Evolutionary conservation across 202 grass and related monocot genomes (phyloP).

Genomic region (Schoenoplectus tabernaemontani): DNA sequence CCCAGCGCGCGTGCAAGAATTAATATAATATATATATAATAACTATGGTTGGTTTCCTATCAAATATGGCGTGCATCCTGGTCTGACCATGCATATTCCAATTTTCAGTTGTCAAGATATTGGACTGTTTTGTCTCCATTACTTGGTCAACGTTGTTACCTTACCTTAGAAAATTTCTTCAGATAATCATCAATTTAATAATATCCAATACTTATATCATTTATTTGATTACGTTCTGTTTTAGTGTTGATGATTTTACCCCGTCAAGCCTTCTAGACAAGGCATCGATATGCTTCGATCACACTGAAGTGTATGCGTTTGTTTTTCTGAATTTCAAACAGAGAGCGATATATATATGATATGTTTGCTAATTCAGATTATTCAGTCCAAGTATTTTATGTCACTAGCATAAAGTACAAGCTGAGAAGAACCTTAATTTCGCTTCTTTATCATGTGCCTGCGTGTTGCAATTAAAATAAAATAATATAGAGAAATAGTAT

Average conservation of each 20-base stretch:
- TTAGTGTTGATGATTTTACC: not conserved
- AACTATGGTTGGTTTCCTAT: constrained; percentile 5
- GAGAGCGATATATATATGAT: not conserved
- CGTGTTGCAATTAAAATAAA: no score
- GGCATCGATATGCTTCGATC: not conserved
- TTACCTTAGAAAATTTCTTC: not conserved
- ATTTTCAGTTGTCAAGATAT: not conserved
- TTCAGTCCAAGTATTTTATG: no score
- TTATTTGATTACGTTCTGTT: not conserved
- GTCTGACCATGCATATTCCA: not conserved
- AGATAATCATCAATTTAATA: not conserved
- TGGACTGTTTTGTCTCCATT: not conserved
- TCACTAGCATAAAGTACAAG: no score
- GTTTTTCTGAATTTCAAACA: not conserved
- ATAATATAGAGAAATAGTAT: no score
- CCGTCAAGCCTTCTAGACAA: not conserved
- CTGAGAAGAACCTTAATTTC: no score
- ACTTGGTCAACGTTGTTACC: not conserved
- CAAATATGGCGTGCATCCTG: constrained; percentile 1
- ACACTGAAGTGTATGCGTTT: not conserved
- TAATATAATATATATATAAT: not conserved
- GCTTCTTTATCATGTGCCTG: no score
- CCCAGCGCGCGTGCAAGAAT: not conserved
- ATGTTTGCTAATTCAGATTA: no score
- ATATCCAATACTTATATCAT: not conserved